Conservation (phyloP, 306 rosid genomes). For the Medicago arabica region DNA sequence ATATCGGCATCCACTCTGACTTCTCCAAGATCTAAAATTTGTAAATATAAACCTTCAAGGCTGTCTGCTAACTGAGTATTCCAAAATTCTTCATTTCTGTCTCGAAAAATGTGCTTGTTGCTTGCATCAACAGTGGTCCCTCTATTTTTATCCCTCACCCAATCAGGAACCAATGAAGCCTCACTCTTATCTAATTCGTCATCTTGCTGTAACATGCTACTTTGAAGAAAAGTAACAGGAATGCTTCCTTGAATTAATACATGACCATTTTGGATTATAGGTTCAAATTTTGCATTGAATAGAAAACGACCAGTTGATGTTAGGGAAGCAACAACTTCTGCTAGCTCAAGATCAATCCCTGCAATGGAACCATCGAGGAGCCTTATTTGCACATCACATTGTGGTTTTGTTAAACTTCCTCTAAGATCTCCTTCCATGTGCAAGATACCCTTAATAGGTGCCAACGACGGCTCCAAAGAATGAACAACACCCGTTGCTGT, state of each 20-base stretch:
- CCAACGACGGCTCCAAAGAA: conserved; percentile 70
- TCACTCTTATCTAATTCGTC: conserved; percentile 58
- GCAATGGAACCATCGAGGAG: conserved; percentile 93
- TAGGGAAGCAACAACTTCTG: conserved; percentile 91
- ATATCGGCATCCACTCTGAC: conserved; percentile 87
- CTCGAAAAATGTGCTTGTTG: conserved; percentile 62
- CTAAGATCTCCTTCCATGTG: conserved; percentile 99
- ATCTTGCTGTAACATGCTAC: conserved; percentile 57
- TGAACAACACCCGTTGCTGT: conserved; percentile 74
- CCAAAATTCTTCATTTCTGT: conserved; percentile 83
- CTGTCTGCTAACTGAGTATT: conserved; percentile 75
- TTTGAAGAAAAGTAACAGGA: conserved; percentile 78
- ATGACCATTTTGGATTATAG: conserved; percentile 82
- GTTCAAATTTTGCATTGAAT: conserved; percentile 93
- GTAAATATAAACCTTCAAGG: conserved; percentile 85
- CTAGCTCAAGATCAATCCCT: conserved; percentile 88
- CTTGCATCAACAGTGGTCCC: conserved; percentile 54
- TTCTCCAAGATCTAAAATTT: conserved; percentile 81
- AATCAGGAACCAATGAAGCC: conserved; percentile 63
- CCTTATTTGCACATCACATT: conserved; percentile 95
- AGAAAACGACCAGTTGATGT: conserved; percentile 84
- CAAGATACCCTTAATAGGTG: conserved; percentile 84
- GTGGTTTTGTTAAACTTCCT: conserved; percentile 90
- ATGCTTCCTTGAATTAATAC: conserved; percentile 87
- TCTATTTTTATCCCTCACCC: conserved; percentile 69